Conservation (phyloP, 2,329 filamentous ascomycete genomes). For the Paecilomyces niveus region DNA sequence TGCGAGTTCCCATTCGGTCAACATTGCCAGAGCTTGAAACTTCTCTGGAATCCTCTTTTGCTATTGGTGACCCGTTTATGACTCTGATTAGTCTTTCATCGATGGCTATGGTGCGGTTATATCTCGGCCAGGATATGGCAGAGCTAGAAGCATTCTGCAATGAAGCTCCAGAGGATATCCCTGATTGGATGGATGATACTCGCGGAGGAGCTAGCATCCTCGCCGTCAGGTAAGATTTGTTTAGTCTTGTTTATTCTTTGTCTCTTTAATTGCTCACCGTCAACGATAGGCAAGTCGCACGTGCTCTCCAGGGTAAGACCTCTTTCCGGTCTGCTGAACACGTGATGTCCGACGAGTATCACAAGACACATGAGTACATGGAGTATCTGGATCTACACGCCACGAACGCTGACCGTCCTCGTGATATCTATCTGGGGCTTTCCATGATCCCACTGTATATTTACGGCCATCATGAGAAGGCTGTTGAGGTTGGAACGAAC, state of each 20-base stretch:
- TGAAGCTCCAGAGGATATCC: conserved; percentile 51
- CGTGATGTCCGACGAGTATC: conserved; percentile 49
- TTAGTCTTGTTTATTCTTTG: not conserved
- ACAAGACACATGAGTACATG: conserved; percentile 46
- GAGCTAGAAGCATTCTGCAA: conserved; percentile 53
- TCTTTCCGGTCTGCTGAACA: conserved; percentile 37
- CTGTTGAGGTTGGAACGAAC: conserved; percentile 34
- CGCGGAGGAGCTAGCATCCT: conserved; percentile 54
- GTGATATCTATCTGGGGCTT: conserved; percentile 50
- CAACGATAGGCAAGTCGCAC: conserved; percentile 41
- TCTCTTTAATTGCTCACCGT: not conserved
- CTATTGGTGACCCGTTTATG: conserved; percentile 52
- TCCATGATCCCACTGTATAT: conserved; percentile 40
- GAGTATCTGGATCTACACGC: conserved; percentile 36
- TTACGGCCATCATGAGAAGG: conserved; percentile 40
- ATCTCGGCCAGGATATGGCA: conserved; percentile 50
- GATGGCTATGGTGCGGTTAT: conserved; percentile 51
- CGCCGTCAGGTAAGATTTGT: conserved; percentile 33
- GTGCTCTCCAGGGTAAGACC: conserved; percentile 58
- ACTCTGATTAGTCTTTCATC: conserved; percentile 53
- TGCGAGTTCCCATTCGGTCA: conserved; percentile 46
- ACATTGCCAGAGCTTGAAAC: conserved; percentile 47
- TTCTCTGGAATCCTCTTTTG: conserved; percentile 50
- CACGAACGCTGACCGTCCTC: conserved; percentile 44
- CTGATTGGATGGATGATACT: conserved; percentile 50